Conservation (phyloP, 2,329 filamentous ascomycete species). For the Exophiala mesophila region DNA sequence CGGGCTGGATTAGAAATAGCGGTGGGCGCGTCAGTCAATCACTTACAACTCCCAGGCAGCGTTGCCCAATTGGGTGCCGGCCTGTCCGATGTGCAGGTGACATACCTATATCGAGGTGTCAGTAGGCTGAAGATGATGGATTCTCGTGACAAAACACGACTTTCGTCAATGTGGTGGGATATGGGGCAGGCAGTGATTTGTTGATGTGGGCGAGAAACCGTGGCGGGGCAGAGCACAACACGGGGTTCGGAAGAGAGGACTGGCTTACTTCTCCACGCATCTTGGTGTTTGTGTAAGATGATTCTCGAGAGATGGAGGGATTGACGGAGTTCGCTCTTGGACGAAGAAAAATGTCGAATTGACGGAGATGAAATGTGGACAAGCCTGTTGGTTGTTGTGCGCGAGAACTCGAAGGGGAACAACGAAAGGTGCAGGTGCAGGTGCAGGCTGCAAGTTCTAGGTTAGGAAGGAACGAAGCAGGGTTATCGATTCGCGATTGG, state of each 20-base stretch:
- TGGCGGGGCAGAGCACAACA: conserved; percentile 1
- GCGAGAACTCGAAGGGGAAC: not conserved
- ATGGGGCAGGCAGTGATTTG: not conserved
- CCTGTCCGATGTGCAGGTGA: conserved; percentile 65
- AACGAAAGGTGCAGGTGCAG: not conserved
- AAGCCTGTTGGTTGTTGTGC: not conserved
- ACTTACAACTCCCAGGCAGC: conserved; percentile 65
- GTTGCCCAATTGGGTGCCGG: conserved; percentile 63
- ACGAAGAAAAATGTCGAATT: not conserved
- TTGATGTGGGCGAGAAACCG: not conserved
- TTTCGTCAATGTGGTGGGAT: not conserved
- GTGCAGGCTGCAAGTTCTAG: not conserved
- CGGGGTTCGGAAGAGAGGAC: not conserved
- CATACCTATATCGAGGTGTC: conserved; percentile 46
- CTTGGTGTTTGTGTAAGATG: not conserved
- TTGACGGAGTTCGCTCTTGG: too few relatives aligned
- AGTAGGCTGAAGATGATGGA: conserved; percentile 7
- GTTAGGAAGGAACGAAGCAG: not conserved
- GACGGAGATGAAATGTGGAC: not conserved
- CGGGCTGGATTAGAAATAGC: conserved; percentile 29
- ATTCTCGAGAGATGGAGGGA: not conserved
- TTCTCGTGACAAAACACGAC: not conserved
- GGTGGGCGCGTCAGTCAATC: conserved; percentile 18
- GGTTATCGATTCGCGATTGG: not conserved
- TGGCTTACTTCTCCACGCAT: conserved; percentile 4